Conservation (phyloP, 1,284 basidiomycete species). For the Boletus nobilissimus region DNA sequence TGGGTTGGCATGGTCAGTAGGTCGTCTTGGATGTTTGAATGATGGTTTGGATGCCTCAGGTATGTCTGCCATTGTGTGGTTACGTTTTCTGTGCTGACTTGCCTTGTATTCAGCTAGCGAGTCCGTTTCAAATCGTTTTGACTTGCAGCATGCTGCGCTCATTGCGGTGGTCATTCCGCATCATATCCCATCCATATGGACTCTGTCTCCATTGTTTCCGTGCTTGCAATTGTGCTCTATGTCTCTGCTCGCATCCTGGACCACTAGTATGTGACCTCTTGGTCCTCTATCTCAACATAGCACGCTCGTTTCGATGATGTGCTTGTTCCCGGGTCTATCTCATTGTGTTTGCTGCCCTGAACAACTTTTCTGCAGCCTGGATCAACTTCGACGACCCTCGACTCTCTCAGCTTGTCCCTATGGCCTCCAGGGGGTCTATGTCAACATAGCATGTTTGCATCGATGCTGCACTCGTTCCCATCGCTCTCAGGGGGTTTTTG, state of each 20-base stretch:
- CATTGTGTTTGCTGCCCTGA: not conserved
- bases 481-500: too few relatives aligned
- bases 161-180: not conserved
- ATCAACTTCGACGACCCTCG: not conserved
- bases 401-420: too few relatives aligned
- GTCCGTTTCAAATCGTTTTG: not conserved
- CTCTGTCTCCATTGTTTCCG: rapidly evolving
- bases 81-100: not conserved
- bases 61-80: not conserved
- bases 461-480: too few relatives aligned
- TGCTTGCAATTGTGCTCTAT: not conserved
- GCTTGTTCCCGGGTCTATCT: not conserved
- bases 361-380: not conserved
- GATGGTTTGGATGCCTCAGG: not conserved
- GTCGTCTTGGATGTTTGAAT: not conserved
- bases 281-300: not conserved
- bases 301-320: not conserved
- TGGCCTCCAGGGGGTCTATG: too few relatives aligned
- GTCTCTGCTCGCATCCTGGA: not conserved
- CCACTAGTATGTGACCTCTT: not conserved
- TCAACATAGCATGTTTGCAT: too few relatives aligned
- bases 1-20: not conserved
- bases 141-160: not conserved
- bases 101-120: not conserved
- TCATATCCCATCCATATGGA: not conserved